phyloP scores from a whole-genome alignment of 257 asterid species.

The Lycium barbarum region DNA sequence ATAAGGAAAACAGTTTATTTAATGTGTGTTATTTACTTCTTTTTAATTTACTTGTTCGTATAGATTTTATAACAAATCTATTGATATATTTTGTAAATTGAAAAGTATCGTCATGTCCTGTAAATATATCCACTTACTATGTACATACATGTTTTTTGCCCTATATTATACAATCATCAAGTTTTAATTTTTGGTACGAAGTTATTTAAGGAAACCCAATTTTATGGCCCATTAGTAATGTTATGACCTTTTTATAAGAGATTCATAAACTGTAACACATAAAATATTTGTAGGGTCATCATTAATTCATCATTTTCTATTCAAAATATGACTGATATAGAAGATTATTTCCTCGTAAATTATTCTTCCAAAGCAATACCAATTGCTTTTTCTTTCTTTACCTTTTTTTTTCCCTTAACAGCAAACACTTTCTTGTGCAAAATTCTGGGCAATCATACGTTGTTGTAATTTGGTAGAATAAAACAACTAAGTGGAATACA shows the following conservation, averaged over 20 bases:
- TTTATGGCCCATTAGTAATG: background rate
- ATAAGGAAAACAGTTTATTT: too few species aligned
- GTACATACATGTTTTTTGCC: too few species aligned
- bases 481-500: background rate
- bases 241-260: background rate
- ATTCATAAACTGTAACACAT: too few species aligned
- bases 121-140: too few species aligned
- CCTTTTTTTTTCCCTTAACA: background rate
- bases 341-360: background rate
- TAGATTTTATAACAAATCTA: too few species aligned
- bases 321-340: background rate
- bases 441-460: background rate
- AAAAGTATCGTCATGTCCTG: too few species aligned
- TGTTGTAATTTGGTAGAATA: constrained; percentile 5
- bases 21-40: too few species aligned
- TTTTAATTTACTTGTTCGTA: too few species aligned
- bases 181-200: background rate
- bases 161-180: too few species aligned
- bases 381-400: background rate
- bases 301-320: too few species aligned
- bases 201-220: background rate
- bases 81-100: too few species aligned
- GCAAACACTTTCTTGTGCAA: background rate
- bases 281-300: too few species aligned
- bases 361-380: background rate